Evolutionary conservation across 1,284 basidiomycete species (phyloP), one percentile per base, ranked within the genome.

Genomic region (Mycena sp.): DNA sequence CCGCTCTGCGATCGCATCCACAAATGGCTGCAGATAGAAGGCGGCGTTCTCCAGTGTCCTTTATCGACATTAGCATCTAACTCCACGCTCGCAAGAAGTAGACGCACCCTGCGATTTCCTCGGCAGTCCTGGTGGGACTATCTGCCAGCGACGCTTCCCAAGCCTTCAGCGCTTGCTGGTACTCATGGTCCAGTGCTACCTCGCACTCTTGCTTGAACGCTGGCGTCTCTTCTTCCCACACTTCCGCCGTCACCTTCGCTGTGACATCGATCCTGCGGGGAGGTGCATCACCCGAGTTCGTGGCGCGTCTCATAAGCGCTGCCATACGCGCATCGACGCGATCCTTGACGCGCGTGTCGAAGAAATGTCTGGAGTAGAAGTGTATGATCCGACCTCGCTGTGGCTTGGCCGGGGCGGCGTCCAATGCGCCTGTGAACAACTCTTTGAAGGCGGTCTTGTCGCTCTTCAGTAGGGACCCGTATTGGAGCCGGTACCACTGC

Each of bases 21-120:
- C 32, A 4, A 60, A 53, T 16, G 50, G 58, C 43, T 60, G 58
- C 4, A 60, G 21, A 23, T 52, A 60, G 21, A 19, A 43, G 2
- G 35, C 51, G 0, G 51, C 58, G 19, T 53, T 61, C 4, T 49
- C 29, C 4, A 61, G 26, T 0, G 44, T 19, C 5, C 51, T 61
- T n/a, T 17, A 17, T 14, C 2, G 12, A 25, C 4, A 38, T n/a
- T n/a, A n/a, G n/a, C n/a, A n/a, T n/a, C n/a, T n/a, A n/a, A n/a
- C n/a, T n/a, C n/a, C n/a, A n/a, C n/a, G n/a, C n/a, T n/a, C n/a
- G n/a, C n/a, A n/a, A n/a, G n/a, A n/a, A n/a, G n/a, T n/a, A n/a
- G n/a, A 49, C 58, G 14, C 32, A 61, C 51, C 28, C 51, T 1
- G 14, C 30, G 14, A 54, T 30, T n/a, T 53, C 43, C 30, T 60